phyloP scores from a whole-genome alignment of 2,329 filamentous ascomycete species.

The Cercospora brassicicola region DNA sequence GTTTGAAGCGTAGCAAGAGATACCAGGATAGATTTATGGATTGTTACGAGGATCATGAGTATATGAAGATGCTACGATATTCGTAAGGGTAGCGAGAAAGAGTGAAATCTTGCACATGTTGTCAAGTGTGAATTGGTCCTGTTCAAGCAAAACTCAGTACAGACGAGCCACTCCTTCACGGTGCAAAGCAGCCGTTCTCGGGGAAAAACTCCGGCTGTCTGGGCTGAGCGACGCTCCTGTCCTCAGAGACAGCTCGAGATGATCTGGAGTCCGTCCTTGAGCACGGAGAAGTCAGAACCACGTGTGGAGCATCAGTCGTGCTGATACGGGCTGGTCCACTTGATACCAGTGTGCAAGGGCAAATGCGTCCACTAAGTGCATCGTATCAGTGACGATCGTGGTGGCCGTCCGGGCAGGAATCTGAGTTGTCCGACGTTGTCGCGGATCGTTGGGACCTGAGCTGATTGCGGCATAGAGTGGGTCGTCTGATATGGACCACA shows the following conservation, averaged over 20 bases:
- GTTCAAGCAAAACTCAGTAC: neutral
- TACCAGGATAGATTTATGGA: neutral
- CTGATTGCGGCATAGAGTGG: neutral
- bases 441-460: neutral
- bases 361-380: neutral
- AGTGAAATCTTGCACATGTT: neutral
- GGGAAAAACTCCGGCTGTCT: neutral
- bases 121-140: neutral
- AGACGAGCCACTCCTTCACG: neutral
- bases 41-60: neutral
- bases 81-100: neutral
- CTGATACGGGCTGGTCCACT: neutral
- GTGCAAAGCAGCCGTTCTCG: neutral
- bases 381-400: neutral
- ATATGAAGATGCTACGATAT: neutral
- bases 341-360: neutral
- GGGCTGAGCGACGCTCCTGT: neutral
- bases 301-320: neutral
- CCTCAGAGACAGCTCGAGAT: neutral
- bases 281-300: neutral
- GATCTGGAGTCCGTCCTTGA: neutral
- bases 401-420: neutral
- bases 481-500: neutral
- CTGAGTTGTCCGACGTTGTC: neutral
- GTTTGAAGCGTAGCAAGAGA: neutral